Percentiles rank a stretch among this genome's conserved stretches.
Evolutionary conservation across 345 rosid genomes (phyloP).

Genomic region (Gossypium longicalyx): DNA sequence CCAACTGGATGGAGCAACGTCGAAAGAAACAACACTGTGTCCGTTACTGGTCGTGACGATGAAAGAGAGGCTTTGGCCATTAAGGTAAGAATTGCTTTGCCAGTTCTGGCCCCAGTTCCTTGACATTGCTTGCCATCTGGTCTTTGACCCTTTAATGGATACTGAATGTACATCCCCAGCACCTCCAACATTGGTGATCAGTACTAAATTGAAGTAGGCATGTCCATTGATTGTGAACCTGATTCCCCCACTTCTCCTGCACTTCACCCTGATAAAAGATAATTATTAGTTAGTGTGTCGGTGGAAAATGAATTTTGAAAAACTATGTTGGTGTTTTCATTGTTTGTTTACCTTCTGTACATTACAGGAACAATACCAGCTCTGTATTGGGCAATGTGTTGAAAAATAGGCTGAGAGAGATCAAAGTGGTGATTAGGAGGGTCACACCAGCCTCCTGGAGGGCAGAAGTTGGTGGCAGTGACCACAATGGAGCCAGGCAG

Average conservation of each 20-base stretch:
- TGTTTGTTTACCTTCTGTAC: constrained; percentile 52
- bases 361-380: constrained; percentile 77
- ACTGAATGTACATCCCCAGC: constrained; percentile 71
- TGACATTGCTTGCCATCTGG: constrained; percentile 67
- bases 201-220: constrained; percentile 69
- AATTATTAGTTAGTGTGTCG: neutral
- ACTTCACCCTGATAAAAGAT: constrained; percentile 42
- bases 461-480: constrained; percentile 85
- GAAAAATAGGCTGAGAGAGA: constrained; percentile 73
- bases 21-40: constrained; percentile 52
- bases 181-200: constrained; percentile 70
- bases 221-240: constrained; percentile 75
- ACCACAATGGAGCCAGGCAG: constrained; percentile 60
- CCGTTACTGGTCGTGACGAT: constrained; percentile 62
- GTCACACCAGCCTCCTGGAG: constrained; percentile 83
- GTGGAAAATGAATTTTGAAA: neutral
- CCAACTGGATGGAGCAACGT: constrained; percentile 64
- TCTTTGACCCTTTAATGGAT: constrained; percentile 55
- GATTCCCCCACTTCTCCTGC: constrained; percentile 67
- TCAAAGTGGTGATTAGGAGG: constrained; percentile 78
- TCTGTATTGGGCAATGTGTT: constrained; percentile 58
- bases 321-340: neutral
- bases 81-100: constrained; percentile 76
- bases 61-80: constrained; percentile 70
- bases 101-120: constrained; percentile 87